Percentiles rank a stretch among this genome's conserved stretches.
Evolutionary conservation across 768 basidiomycete genomes (phyloP).

Genomic region (Podaxis sp.): DNA sequence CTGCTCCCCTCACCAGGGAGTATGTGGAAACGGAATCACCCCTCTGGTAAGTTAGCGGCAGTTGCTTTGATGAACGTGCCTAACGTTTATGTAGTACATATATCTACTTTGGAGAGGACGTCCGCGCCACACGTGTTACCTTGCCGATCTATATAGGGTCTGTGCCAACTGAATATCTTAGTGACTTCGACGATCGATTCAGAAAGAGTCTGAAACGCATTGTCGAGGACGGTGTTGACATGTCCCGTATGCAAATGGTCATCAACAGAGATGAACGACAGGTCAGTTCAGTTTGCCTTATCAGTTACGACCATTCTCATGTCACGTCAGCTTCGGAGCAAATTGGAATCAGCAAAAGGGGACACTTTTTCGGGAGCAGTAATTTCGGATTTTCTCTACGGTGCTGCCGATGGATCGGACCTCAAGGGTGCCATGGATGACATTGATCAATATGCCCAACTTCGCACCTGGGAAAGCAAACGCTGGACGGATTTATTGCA

Average conservation of each 20-base stretch:
- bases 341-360: conserved; percentile 79
- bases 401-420: conserved; percentile 78
- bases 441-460: conserved; percentile 63
- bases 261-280: conserved; percentile 88
- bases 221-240: conserved; percentile 76
- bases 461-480: conserved; percentile 69
- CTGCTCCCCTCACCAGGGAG: conserved; percentile 84
- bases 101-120: conserved; percentile 81
- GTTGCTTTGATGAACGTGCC: background rate
- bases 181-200: conserved; percentile 69
- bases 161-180: conserved; percentile 77
- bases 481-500: conserved; percentile 79
- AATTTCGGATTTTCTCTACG: conserved; percentile 87
- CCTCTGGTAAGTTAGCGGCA: conserved; percentile 57
- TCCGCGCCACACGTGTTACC: conserved; percentile 68
- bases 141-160: conserved; percentile 80
- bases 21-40: conserved; percentile 91
- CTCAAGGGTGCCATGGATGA: conserved; percentile 75
- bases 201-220: conserved; percentile 69
- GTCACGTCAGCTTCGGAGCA: conserved; percentile 66
- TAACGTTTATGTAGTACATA: conserved; percentile 55
- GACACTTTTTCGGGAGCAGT: conserved; percentile 75
- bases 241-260: conserved; percentile 85
- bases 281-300: conserved; percentile 35
- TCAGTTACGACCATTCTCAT: conserved; percentile 12